Evolutionary conservation across 345 rosid genomes (phyloP).

Genomic region (Dimocarpus longan): DNA sequence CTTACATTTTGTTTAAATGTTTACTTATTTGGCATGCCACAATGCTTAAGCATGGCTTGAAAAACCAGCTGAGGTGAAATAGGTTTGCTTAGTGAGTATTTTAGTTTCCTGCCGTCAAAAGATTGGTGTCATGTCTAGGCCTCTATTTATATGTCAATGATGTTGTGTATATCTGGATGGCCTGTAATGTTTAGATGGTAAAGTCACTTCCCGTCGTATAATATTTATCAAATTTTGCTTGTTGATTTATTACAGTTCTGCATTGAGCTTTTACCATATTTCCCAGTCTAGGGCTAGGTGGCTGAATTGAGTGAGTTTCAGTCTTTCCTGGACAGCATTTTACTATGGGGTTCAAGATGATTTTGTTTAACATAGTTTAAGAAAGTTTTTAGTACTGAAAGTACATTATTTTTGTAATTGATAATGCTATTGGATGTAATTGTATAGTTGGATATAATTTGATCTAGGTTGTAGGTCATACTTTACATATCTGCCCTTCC

Average conservation of each 20-base stretch:
- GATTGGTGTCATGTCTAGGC: neutral
- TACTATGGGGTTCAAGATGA: neutral
- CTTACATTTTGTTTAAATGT: neutral
- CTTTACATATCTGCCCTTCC: neutral
- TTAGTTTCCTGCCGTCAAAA: neutral
- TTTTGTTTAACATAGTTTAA: neutral
- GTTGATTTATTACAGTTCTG: neutral
- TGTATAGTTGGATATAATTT: neutral
- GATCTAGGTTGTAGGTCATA: neutral
- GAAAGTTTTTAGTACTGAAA: neutral
- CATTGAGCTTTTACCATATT: neutral
- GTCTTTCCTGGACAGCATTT: neutral
- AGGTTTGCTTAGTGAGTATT: neutral
- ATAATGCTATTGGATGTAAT: constrained; percentile 1
- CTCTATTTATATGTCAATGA: neutral
- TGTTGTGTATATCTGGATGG: neutral
- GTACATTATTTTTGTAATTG: neutral
- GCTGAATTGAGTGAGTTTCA: too few species aligned
- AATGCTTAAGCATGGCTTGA: neutral
- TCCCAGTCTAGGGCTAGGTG: neutral
- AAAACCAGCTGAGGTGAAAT: neutral
- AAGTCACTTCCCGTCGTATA: neutral
- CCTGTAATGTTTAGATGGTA: neutral
- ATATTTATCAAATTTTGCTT: too few species aligned
- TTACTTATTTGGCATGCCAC: neutral